phyloP scores from a whole-genome alignment of 2,329 filamentous ascomycete genomes.

The Pyrenophora teres region DNA sequence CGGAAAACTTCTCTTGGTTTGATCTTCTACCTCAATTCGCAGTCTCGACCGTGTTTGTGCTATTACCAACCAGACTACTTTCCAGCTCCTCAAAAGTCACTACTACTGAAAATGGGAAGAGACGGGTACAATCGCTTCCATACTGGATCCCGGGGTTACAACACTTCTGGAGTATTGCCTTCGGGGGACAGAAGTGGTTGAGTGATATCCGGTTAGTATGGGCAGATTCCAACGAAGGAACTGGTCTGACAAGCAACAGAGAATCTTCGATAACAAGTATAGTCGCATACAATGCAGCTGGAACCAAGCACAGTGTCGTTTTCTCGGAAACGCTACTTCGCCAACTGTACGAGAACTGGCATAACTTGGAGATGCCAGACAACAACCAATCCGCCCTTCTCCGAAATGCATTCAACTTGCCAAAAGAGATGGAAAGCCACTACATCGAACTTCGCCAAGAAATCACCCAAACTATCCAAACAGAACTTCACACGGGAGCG shows the following conservation, averaged over 20 bases:
- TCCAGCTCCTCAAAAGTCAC: slow-evolving; percentile 23
- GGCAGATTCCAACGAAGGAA: neutral
- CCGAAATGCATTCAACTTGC: slow-evolving; percentile 38
- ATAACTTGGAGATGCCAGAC: slow-evolving; percentile 26
- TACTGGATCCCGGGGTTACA: slow-evolving; percentile 66
- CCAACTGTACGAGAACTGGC: slow-evolving; percentile 30
- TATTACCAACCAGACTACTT: slow-evolving; percentile 39
- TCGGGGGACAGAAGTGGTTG: slow-evolving; percentile 53
- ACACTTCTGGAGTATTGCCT: slow-evolving; percentile 57
- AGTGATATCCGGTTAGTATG: slow-evolving; percentile 47
- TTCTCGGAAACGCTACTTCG: slow-evolving; percentile 54
- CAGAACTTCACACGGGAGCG: slow-evolving; percentile 55
- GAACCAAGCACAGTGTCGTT: slow-evolving; percentile 57
- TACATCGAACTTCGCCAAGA: slow-evolving; percentile 39
- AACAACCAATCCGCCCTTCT: slow-evolving; percentile 28
- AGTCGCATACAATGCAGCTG: slow-evolving; percentile 56
- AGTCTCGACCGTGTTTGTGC: slow-evolving; percentile 31
- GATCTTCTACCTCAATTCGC: slow-evolving; percentile 40
- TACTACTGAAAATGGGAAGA: slow-evolving; percentile 37
- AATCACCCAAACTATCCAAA: slow-evolving; percentile 37
- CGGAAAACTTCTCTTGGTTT: slow-evolving; percentile 31
- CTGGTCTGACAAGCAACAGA: slow-evolving; percentile 23
- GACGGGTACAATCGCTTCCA: slow-evolving; percentile 55
- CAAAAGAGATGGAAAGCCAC: slow-evolving; percentile 22
- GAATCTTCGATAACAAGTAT: slow-evolving; percentile 49